Evolutionary conservation across 805 yeast genomes (phyloP).

Genomic region (Myxozyma sirexii): DNA sequence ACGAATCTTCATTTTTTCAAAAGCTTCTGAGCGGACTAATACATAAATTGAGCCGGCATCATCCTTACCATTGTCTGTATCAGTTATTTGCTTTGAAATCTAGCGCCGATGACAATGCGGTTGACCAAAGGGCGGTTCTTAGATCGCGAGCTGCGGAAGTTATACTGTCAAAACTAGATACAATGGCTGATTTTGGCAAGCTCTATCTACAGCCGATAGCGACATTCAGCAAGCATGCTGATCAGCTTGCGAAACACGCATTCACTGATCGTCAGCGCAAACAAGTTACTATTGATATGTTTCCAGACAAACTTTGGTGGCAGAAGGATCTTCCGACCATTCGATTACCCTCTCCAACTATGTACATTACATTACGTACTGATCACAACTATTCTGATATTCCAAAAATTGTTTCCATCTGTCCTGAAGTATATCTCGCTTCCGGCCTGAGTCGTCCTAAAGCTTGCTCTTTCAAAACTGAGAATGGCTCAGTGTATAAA

Average conservation of each 20-base stretch:
- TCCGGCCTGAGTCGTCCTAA: conserved; percentile 91
- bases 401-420: conserved; percentile 54
- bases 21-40: conserved; percentile 53
- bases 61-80: conserved; percentile 77
- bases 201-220: conserved; percentile 50
- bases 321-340: conserved; percentile 48
- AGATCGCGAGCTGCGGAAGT: conserved; percentile 56
- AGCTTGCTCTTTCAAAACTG: conserved; percentile 57
- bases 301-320: conserved; percentile 61
- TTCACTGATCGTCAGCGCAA: conserved; percentile 14
- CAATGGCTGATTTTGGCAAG: background rate
- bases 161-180: conserved; percentile 50
- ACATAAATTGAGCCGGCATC: conserved; percentile 51
- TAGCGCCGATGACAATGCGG: conserved; percentile 4
- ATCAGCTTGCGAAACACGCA: conserved; percentile 37
- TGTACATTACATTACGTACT: conserved; percentile 48
- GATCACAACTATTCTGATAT: conserved; percentile 51
- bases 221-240: conserved; percentile 53
- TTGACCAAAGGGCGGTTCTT: conserved; percentile 48
- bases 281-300: conserved; percentile 27
- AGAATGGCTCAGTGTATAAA: conserved; percentile 61
- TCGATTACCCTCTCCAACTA: conserved; percentile 70
- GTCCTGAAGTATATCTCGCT: conserved; percentile 59
- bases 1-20: conserved; percentile 65
- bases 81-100: conserved; percentile 36